Base-by-base conservation (phyloP, 2,329 filamentous ascomycete species). In the Thyridium curvatum region DNA sequence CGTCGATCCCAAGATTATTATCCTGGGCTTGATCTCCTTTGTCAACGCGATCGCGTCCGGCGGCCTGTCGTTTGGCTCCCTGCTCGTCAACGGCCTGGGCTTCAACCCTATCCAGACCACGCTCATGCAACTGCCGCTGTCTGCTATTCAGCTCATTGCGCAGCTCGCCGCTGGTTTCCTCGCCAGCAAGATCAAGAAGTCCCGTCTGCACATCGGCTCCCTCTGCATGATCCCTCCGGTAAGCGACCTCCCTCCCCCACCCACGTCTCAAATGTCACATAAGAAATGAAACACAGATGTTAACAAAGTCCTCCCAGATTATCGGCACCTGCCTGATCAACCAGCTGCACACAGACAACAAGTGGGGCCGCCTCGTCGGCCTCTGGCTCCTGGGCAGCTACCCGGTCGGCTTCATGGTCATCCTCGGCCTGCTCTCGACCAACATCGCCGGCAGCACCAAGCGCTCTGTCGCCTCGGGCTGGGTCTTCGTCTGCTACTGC, bases 401-500 rank as follows among this genome's bases (percentile, higher is more conserved):
- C 38, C 53, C 52, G 1, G 51, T 56, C 3, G 53, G 51, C 9
- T 56, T 58, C 42, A 53, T 58, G 52, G 44, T 56, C 28, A 43
- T 53, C 30, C 41, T 53, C 18, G 49, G 51, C 21, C 44, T 53
- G 14, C 46, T 53, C 15, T 53, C 53, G 21, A 53, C 51, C 43
- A 56, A 57, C 36, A 52, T 57, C 35, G 53, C 53, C 7, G 54
- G 54, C 18, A 52, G 46, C 40, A 54, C 52, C 16, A 57, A 55
- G 42, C 41, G 50, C 2, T 53, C 51, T 8, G 44, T 50, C n/a
- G 53, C 52, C 10, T 54, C 50, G 4, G 55, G 47, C 18, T 54
- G 52, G 54, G 51, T 55, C 1, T 57, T 57, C 16, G 45, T 56
- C 14, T 50, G 49, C 43, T 57, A 53, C 44, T 56, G 54, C 39